These are phyloP conservation scores for Cadophora luteo-olivacea DNA, from an alignment of 2,329 filamentous ascomycete genomes.

Conservation along the genomic window DNA sequence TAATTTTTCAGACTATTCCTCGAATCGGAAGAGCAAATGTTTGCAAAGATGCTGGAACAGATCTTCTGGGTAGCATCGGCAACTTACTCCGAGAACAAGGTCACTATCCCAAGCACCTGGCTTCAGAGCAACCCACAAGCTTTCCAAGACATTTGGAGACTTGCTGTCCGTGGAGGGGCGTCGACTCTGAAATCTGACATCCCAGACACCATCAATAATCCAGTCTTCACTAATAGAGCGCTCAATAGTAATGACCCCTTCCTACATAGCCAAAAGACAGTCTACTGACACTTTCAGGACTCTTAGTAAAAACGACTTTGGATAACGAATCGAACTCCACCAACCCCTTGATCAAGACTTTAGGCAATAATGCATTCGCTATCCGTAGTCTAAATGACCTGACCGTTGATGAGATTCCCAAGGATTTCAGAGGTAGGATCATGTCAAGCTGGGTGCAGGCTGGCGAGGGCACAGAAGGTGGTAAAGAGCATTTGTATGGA, in stretches of 20 bases:
- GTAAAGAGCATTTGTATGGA: constrained; percentile 8
- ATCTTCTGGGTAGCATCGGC: constrained; percentile 42
- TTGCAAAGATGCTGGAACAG: constrained; percentile 36
- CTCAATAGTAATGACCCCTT: constrained; percentile 34
- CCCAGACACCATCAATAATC: constrained; percentile 25
- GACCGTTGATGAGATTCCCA: constrained; percentile 49
- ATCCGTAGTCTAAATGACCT: constrained; percentile 37
- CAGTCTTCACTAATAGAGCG: constrained; percentile 35
- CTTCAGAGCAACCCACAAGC: constrained; percentile 28
- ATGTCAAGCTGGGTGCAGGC: constrained; percentile 45
- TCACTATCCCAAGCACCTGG: constrained; percentile 17
- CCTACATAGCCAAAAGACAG: not conserved
- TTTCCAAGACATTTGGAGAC: constrained; percentile 38
- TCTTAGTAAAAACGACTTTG: constrained; percentile 40
- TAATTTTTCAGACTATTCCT: constrained; percentile 35
- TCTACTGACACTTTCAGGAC: constrained; percentile 28
- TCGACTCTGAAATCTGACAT: constrained; percentile 9
- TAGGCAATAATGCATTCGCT: constrained; percentile 37
- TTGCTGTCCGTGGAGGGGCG: constrained; percentile 28
- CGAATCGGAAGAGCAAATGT: constrained; percentile 25
- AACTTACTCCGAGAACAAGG: constrained; percentile 10
- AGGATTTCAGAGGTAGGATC: constrained; percentile 52
- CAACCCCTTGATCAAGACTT: constrained; percentile 32
- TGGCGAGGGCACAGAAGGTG: constrained; percentile 14
- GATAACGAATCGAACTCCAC: constrained; percentile 29